Conservation (phyloP, 2,329 filamentous ascomycete species). For the Fusarium multiceps region DNA sequence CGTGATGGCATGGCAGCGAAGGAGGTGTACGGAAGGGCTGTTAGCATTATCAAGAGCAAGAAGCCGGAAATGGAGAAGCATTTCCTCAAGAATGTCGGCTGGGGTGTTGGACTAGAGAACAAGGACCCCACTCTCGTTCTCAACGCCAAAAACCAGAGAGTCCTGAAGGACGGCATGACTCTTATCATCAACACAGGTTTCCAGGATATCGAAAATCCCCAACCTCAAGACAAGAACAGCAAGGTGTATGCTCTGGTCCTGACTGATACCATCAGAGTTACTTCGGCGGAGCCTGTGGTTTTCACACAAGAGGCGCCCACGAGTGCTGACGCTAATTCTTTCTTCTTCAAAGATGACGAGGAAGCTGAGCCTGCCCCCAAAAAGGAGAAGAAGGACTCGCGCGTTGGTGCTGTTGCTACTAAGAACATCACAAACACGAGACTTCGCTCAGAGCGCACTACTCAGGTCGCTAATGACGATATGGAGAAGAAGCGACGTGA, state of each 20-base stretch:
- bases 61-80: conserved; percentile 96
- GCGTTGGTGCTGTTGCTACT: conserved; percentile 87
- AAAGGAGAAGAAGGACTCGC: conserved; percentile 86
- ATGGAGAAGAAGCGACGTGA: conserved; percentile 87
- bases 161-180: conserved; percentile 96
- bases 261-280: conserved; percentile 92
- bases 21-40: conserved; percentile 90
- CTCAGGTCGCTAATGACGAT: conserved; percentile 84
- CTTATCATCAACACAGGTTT: conserved; percentile 91
- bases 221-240: conserved; percentile 89
- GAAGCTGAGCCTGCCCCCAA: conserved; percentile 88
- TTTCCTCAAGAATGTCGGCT: conserved; percentile 92
- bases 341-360: conserved; percentile 98
- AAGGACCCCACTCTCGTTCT: conserved; percentile 85
- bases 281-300: conserved; percentile 79
- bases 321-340: conserved; percentile 93
- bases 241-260: conserved; percentile 90
- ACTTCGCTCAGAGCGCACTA: conserved; percentile 88
- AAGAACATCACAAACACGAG: conserved; percentile 97
- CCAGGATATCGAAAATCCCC: conserved; percentile 86
- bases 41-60: conserved; percentile 83
- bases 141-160: conserved; percentile 85
- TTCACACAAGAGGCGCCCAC: conserved; percentile 95
- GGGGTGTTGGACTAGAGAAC: conserved; percentile 91
- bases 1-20: conserved; percentile 87